Evolutionary conservation across 345 rosid species (phyloP).

Genomic region (Murraya koenigii): DNA sequence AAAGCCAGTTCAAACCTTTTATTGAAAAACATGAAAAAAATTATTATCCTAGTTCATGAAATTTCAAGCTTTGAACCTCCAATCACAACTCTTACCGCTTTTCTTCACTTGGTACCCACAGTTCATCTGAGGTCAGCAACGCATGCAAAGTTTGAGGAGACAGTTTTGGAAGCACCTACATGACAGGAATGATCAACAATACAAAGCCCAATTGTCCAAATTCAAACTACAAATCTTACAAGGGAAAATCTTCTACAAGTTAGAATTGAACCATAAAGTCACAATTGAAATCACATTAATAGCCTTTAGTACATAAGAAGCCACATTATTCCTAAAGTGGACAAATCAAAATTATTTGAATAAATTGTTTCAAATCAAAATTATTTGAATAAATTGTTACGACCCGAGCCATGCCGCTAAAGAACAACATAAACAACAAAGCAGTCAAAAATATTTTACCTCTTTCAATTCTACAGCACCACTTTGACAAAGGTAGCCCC

Average conservation of each 20-base stretch:
- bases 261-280: conserved; percentile 1
- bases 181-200: conserved; percentile 12
- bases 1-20: conserved; percentile 87
- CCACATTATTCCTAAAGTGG: neutral
- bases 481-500: conserved; percentile 99
- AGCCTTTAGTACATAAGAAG: neutral
- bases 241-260: neutral
- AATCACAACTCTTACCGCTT: conserved; percentile 60
- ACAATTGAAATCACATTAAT: neutral
- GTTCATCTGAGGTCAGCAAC: conserved; percentile 87
- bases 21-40: conserved; percentile 21
- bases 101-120: conserved; percentile 94
- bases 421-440: neutral
- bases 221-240: neutral
- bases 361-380: neutral
- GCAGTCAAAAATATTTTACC: conserved; percentile 32
- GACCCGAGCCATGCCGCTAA: neutral
- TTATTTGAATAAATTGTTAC: neutral
- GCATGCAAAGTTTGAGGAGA: conserved; percentile 91
- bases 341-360: neutral
- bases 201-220: conserved; percentile 13
- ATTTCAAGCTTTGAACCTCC: conserved; percentile 2
- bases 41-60: conserved; percentile 19
- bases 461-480: conserved; percentile 89
- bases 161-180: conserved; percentile 89